Evolutionary conservation across 2,329 filamentous ascomycete species (phyloP).

Genomic region (Aciculosporium take): DNA sequence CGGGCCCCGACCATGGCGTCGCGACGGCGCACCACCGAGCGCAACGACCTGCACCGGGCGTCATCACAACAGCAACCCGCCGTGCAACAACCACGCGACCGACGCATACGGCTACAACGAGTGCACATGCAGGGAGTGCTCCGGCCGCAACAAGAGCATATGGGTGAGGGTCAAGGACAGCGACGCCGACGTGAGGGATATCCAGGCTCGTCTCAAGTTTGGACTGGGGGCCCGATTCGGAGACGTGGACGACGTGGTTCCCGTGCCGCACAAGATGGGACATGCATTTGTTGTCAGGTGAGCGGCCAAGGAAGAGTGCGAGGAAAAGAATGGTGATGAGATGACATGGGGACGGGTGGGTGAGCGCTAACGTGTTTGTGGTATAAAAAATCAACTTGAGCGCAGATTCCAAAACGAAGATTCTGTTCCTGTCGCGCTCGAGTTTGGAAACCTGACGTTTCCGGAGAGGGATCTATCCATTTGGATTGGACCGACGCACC

Average conservation of each 20-base stretch:
- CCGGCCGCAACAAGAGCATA: slow-evolving; percentile 17
- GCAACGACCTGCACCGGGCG: not conserved
- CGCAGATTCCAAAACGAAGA: slow-evolving; percentile 15
- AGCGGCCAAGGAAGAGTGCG: not conserved
- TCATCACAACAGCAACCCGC: not conserved
- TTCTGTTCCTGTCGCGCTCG: slow-evolving; percentile 15
- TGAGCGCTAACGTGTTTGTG: not conserved
- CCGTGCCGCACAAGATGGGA: slow-evolving; percentile 1
- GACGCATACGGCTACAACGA: slow-evolving; percentile 13
- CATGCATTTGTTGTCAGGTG: slow-evolving; percentile 18
- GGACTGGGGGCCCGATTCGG: slow-evolving; percentile 17
- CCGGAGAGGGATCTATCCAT: slow-evolving; percentile 15
- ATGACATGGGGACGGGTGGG: not conserved
- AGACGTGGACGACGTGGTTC: slow-evolving; percentile 16
- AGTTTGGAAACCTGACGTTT: slow-evolving; percentile 11
- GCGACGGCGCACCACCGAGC: not conserved
- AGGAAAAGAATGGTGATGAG: not conserved
- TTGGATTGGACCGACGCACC: slow-evolving; percentile 13
- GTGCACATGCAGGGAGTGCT: slow-evolving; percentile 18
- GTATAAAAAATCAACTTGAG: too few relatives aligned
- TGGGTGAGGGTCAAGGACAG: slow-evolving; percentile 12
- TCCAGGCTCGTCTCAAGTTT: slow-evolving; percentile 16
- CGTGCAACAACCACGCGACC: slow-evolving; percentile 10
- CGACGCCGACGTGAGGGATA: slow-evolving; percentile 8
- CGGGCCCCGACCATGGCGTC: not conserved